These are phyloP conservation scores for Abelmoschus esculentus DNA, from an alignment of 345 rosid species.

Conservation along the genomic window DNA sequence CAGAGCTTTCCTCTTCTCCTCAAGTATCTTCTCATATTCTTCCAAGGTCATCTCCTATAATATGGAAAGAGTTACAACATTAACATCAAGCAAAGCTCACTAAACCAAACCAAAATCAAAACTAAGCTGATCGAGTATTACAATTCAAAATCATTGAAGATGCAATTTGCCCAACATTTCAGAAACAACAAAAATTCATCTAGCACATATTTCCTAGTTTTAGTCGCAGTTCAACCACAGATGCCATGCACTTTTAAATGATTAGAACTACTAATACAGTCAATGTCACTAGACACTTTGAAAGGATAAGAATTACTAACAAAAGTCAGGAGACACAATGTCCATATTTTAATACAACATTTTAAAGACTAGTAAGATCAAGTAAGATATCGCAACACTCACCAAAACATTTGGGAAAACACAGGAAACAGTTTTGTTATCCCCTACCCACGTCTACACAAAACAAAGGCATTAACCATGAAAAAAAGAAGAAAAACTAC, in stretches of 20 bases:
- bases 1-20: slow-evolving; percentile 77
- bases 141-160: neutral
- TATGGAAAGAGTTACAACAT: neutral
- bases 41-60: slow-evolving; percentile 90
- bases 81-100: neutral
- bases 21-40: slow-evolving; percentile 83
- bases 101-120: neutral
- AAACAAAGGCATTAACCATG: neutral
- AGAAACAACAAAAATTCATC: neutral
- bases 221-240: too few relatives aligned
- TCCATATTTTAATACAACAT: neutral
- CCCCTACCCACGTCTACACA: neutral
- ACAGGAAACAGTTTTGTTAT: too few relatives aligned
- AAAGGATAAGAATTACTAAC: too few relatives aligned
- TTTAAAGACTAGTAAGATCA: neutral
- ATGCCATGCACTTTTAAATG: neutral
- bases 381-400: neutral
- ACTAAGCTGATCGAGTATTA: neutral
- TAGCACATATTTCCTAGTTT: too few relatives aligned
- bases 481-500: slow-evolving; percentile 26
- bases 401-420: neutral
- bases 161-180: neutral
- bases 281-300: too few relatives aligned
- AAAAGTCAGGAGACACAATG: too few relatives aligned
- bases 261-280: neutral